Evolutionary conservation across 306 rosid species (phyloP).

Genomic region (Cicer judaicum): DNA sequence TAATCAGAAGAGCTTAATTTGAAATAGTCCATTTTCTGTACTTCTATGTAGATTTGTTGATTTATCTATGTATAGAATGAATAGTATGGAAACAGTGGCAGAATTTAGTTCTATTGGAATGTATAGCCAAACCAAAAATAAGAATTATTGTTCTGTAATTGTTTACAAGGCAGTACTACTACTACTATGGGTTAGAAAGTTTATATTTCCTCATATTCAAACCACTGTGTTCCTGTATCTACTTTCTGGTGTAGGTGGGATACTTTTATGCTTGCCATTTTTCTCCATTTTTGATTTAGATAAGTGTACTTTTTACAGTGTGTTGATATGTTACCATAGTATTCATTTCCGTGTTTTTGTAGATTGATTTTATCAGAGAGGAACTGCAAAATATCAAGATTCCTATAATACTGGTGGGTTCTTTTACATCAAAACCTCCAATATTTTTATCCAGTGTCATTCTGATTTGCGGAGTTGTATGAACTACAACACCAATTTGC

Average conservation of each 20-base stretch:
- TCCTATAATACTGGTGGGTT: slow-evolving; percentile 81
- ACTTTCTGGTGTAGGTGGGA: slow-evolving; percentile 3
- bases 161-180: slow-evolving; percentile 8
- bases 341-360: slow-evolving; percentile 47
- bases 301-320: slow-evolving; percentile 12
- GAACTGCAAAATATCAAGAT: slow-evolving; percentile 64
- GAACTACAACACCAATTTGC: slow-evolving; percentile 20
- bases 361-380: slow-evolving; percentile 77
- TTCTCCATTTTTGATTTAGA: slow-evolving; percentile 36
- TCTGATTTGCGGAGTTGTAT: slow-evolving; percentile 6
- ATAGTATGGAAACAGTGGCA: slow-evolving; percentile 18
- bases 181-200: slow-evolving; percentile 28
- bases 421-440: slow-evolving; percentile 38
- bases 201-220: slow-evolving; percentile 32
- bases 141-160: slow-evolving; percentile 13
- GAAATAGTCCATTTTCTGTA: slow-evolving; percentile 26
- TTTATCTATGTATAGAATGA: slow-evolving; percentile 32
- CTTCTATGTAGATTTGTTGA: slow-evolving; percentile 15
- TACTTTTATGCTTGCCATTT: slow-evolving; percentile 30
- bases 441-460: slow-evolving; percentile 31
- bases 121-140: slow-evolving; percentile 26
- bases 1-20: neutral
- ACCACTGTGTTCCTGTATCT: slow-evolving; percentile 3
- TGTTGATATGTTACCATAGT: slow-evolving; percentile 33
- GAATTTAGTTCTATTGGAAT: slow-evolving; percentile 5